Conservation (phyloP, 495 filamentous ascomycete species). For the Cercophora scortea region DNA sequence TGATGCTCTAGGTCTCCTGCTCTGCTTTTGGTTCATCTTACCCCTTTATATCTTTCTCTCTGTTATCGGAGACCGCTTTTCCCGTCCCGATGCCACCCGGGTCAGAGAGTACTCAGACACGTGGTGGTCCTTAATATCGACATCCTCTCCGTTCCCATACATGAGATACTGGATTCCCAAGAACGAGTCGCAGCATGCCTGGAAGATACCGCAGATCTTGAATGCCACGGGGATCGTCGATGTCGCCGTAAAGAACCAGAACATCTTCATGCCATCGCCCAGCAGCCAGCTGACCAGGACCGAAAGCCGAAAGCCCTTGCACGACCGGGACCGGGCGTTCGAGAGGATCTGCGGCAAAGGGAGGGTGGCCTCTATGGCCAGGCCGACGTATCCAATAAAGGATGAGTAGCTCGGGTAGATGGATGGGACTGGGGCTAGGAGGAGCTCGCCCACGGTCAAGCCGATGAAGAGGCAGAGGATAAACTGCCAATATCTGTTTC, state of each 20-base stretch:
- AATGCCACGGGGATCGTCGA: slow-evolving; percentile 77
- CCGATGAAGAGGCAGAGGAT: slow-evolving; percentile 60
- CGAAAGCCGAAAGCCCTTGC: slow-evolving; percentile 81
- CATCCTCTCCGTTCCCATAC: slow-evolving; percentile 54
- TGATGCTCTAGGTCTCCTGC: not conserved
- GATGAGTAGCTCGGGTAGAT: slow-evolving; percentile 59
- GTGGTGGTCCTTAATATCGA: slow-evolving; percentile 11
- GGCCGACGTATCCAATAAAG: slow-evolving; percentile 72
- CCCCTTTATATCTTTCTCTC: slow-evolving; percentile 25
- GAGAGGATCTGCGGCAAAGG: slow-evolving; percentile 82
- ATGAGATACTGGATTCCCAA: slow-evolving; percentile 80
- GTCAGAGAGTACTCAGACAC: slow-evolving; percentile 5
- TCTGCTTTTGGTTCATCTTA: not conserved
- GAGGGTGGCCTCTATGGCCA: slow-evolving; percentile 81
- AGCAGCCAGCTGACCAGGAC: slow-evolving; percentile 83
- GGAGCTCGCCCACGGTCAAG: slow-evolving; percentile 61
- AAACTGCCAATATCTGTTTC: slow-evolving; percentile 77
- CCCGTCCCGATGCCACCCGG: slow-evolving; percentile 16
- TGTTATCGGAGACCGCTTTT: slow-evolving; percentile 26
- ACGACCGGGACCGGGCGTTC: slow-evolving; percentile 71
- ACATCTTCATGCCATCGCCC: slow-evolving; percentile 93
- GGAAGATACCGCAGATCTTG: slow-evolving; percentile 87
- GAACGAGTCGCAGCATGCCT: slow-evolving; percentile 75
- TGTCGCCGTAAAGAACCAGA: slow-evolving; percentile 75
- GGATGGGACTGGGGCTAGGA: slow-evolving; percentile 53